These are phyloP conservation scores for Penicillium lividum DNA, from an alignment of 495 filamentous ascomycete genomes.

Conservation along the genomic window DNA sequence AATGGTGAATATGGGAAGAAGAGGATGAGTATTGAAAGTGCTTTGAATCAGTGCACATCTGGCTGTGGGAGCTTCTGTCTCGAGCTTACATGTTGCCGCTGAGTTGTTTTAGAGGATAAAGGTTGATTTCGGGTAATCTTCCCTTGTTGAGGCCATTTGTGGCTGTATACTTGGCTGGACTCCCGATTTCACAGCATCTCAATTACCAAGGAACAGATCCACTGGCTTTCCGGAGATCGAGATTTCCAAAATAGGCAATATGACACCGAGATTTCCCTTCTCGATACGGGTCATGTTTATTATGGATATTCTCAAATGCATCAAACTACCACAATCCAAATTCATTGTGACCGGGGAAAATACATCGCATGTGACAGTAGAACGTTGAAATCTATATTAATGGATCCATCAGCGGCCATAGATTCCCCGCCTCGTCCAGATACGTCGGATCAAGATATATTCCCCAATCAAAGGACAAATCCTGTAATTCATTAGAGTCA, in stretches of 20 bases:
- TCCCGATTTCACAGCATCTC: no score
- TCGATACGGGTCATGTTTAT: background rate
- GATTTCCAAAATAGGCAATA: background rate
- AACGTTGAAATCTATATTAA: background rate
- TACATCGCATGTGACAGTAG: background rate
- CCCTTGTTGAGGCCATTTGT: no score
- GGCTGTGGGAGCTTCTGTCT: constrained; percentile 15
- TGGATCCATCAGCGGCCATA: constrained; percentile 4
- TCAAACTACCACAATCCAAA: no score
- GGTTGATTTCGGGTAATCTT: background rate
- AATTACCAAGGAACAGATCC: background rate
- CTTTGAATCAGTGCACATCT: constrained; percentile 10
- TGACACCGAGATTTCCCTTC: background rate
- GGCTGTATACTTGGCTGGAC: no score
- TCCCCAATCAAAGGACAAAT: constrained; percentile 3
- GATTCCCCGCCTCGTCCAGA: background rate
- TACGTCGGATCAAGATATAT: constrained; percentile 5
- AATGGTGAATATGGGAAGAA: background rate
- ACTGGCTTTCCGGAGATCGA: background rate
- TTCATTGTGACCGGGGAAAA: background rate
- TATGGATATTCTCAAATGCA: no score
- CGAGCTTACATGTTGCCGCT: constrained; percentile 14
- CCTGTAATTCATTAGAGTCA: background rate
- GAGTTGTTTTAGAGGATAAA: background rate
- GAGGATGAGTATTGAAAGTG: constrained; percentile 3